phyloP scores from a whole-genome alignment of 352 stramenopile species.

The Globisporangium cylindrosporum region DNA sequence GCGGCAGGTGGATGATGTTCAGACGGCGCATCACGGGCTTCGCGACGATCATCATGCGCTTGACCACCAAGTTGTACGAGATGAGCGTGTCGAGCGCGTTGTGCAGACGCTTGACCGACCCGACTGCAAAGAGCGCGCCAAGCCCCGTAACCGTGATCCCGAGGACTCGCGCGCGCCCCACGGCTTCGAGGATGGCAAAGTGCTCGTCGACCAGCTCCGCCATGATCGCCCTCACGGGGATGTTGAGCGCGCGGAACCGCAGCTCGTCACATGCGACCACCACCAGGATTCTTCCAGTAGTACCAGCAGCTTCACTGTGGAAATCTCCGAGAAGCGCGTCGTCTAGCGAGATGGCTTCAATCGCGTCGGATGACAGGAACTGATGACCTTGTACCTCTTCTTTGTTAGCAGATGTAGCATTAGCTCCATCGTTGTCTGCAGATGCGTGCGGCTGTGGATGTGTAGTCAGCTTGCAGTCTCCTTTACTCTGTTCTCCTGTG shows the following conservation, averaged over 20 bases:
- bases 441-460: background rate
- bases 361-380: background rate
- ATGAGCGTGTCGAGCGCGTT: conserved; percentile 76
- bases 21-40: conserved; percentile 55
- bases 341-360: conserved; percentile 8
- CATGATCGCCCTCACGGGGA: conserved; percentile 55
- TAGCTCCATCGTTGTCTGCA: background rate
- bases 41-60: conserved; percentile 79
- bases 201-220: conserved; percentile 64
- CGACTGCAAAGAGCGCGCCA: conserved; percentile 25
- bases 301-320: background rate
- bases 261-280: conserved; percentile 65
- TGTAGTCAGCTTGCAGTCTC: background rate
- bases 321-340: conserved; percentile 6
- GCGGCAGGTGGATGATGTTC: conserved; percentile 79
- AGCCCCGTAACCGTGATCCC: conserved; percentile 61
- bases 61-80: conserved; percentile 75
- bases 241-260: conserved; percentile 66
- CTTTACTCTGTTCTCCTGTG: background rate
- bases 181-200: conserved; percentile 58
- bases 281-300: conserved; percentile 14
- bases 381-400: background rate
- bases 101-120: conserved; percentile 71
- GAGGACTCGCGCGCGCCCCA: conserved; percentile 43
- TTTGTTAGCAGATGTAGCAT: background rate